Evolutionary conservation across 2,329 filamentous ascomycete species (phyloP).

Genomic region (Aspergillus sp.): DNA sequence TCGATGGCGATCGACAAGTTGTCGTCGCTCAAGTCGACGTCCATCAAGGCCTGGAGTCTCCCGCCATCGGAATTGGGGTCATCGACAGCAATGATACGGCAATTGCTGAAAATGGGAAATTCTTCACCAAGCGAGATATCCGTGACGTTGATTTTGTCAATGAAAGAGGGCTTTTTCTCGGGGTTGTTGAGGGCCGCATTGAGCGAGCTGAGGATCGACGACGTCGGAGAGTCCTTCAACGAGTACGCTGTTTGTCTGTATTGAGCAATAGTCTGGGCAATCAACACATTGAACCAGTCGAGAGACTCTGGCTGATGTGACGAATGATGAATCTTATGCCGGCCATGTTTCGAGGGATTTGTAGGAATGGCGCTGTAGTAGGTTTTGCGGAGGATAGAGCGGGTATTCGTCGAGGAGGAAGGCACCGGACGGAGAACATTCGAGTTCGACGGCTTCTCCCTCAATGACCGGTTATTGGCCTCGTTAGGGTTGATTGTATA

Average conservation of each 20-base stretch:
- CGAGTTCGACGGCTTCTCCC: constrained; percentile 57
- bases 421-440: constrained; percentile 72
- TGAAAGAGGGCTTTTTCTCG: constrained; percentile 82
- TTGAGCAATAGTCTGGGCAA: constrained; percentile 95
- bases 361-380: constrained; percentile 74
- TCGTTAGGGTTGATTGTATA: constrained; percentile 41
- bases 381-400: constrained; percentile 82
- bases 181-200: constrained; percentile 85
- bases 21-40: constrained; percentile 87
- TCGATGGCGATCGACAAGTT: constrained; percentile 93
- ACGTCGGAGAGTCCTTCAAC: constrained; percentile 63
- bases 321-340: constrained; percentile 53
- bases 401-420: constrained; percentile 80
- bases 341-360: constrained; percentile 44
- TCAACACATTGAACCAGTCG: constrained; percentile 98
- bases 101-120: constrained; percentile 98
- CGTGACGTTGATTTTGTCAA: constrained; percentile 90
- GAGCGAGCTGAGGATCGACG: constrained; percentile 75
- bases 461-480: constrained; percentile 48
- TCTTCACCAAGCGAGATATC: constrained; percentile 94
- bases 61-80: constrained; percentile 63
- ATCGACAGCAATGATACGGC: constrained; percentile 82
- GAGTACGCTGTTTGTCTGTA: constrained; percentile 89
- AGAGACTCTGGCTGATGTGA: constrained; percentile 94
- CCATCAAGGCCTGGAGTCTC: constrained; percentile 88